Base-by-base conservation (phyloP, 2,329 filamentous ascomycete genomes). In the Phoma sp. region DNA sequence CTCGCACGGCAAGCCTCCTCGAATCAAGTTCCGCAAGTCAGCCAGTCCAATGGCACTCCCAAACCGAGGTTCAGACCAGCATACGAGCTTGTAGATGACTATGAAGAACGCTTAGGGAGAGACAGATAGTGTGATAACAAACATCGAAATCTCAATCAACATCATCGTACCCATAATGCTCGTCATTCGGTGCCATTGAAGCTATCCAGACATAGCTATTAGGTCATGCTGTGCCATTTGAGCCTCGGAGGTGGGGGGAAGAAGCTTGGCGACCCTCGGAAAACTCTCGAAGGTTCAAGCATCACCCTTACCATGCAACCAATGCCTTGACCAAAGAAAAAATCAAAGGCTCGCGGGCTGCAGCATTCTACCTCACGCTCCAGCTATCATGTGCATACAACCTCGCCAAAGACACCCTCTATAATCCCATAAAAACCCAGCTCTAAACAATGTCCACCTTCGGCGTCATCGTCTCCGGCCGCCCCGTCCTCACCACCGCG, bases 391-490 rank as follows among this genome's bases (percentile, higher is more conserved):
- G 29, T 22, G 24, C 43, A 37, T 29, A 13, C 32, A 7, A 37
- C 14, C 7, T 4, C n/a, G 7, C 11, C 22, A 11, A 6, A 18
- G 4, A 7, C 11, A 5, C 25, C 2, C 6, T 25, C 7, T 7
- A 13, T 27, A 40, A 4, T 2, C 25, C 6, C 14, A n/a, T 8
- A 25, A 2, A 27, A 29, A 29, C 9, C 9, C 27, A 29, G 9
- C 27, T 4, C 3, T 6, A 36, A 10, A 42, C 10, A n/a, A 86
- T 86, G 82, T 62, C 65, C n/a, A 59, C 62, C 8, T 87, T 87
- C 69, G 84, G 82, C 64, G 78, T 87, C 62, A 80, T 87, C 63
- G 77, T 86, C 52, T 84, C 85, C 37, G 83, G 83, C 55, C 79
- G 84, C 23, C 85, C 85, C 7, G 80, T 86, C 60, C 78, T 86